Evolutionary conservation across 2,329 filamentous ascomycete genomes (phyloP).

Genomic region (Colletotrichum orchidophilum): DNA sequence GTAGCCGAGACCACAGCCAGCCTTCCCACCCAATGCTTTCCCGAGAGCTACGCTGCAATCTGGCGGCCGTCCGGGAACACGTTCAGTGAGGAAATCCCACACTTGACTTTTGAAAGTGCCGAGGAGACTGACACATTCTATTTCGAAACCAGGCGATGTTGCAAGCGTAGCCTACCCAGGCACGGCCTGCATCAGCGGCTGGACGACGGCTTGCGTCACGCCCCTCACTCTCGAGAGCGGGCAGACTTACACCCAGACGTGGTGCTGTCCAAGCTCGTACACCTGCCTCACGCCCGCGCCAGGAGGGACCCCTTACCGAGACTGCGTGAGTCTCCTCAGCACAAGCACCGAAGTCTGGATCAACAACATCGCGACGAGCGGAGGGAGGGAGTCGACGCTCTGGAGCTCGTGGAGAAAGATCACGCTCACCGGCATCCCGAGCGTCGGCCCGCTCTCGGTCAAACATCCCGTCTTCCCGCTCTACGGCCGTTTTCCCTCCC

Average conservation of each 20-base stretch:
- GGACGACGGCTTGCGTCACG: constrained; percentile 12
- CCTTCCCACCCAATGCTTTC: constrained; percentile 1
- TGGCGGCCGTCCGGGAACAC: neutral
- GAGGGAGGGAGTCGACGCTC: neutral
- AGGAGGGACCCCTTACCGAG: neutral
- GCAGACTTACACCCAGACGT: constrained; percentile 1
- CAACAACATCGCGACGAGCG: neutral
- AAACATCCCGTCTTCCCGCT: constrained; percentile 14
- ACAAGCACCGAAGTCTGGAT: constrained; percentile 15
- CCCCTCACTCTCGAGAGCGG: neutral
- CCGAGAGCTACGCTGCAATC: neutral
- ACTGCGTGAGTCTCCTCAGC: constrained; percentile 7
- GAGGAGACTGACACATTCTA: neutral
- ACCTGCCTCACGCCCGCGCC: neutral
- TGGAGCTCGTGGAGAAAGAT: constrained; percentile 1
- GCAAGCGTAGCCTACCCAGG: constrained; percentile 11
- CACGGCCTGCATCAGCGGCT: constrained; percentile 23
- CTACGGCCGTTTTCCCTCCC: neutral
- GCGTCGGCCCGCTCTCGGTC: neutral
- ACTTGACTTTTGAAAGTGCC: neutral
- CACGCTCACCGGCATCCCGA: neutral
- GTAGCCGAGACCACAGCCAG: neutral
- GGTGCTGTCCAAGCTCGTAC: constrained; percentile 13
- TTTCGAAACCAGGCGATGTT: neutral
- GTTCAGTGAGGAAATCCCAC: constrained; percentile 11